phyloP scores from a whole-genome alignment of 176 grass and related monocot species.

The Alopecurus myosuroides region DNA sequence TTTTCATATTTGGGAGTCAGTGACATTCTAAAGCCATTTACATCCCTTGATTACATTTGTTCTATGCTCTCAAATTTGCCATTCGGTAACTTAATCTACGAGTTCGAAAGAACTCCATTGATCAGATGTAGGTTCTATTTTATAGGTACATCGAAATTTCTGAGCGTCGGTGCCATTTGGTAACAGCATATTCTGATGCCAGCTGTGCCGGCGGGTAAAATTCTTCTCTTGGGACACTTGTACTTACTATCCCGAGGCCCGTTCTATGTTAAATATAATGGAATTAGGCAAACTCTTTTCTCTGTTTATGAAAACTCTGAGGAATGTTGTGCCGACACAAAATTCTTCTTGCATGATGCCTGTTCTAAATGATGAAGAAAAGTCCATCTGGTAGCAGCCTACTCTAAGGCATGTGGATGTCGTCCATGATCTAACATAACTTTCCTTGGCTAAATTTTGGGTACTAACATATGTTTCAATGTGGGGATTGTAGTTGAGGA shows the following conservation, averaged over 20 bases:
- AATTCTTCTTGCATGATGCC: not conserved
- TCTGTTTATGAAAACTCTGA: not conserved
- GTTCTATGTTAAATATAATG: not conserved
- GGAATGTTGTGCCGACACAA: not conserved
- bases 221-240: not conserved
- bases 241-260: not conserved
- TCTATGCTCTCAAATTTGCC: not conserved
- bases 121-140: not conserved
- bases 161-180: not conserved
- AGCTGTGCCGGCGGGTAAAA: not conserved
- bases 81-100: not conserved
- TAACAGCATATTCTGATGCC: not conserved
- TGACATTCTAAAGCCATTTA: not conserved
- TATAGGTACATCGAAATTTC: not conserved
- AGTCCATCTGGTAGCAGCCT: too few relatives aligned
- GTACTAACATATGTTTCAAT: too few relatives aligned
- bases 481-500: too few relatives aligned
- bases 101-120: not conserved
- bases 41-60: not conserved
- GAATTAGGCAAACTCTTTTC: not conserved
- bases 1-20: too few relatives aligned
- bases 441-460: too few relatives aligned
- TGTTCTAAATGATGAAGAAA: too few relatives aligned
- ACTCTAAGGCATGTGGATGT: too few relatives aligned
- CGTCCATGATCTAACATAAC: too few relatives aligned